These are phyloP conservation scores for Kwoniella sp. DNA, from an alignment of 768 basidiomycete genomes.

Conservation along the genomic window DNA sequence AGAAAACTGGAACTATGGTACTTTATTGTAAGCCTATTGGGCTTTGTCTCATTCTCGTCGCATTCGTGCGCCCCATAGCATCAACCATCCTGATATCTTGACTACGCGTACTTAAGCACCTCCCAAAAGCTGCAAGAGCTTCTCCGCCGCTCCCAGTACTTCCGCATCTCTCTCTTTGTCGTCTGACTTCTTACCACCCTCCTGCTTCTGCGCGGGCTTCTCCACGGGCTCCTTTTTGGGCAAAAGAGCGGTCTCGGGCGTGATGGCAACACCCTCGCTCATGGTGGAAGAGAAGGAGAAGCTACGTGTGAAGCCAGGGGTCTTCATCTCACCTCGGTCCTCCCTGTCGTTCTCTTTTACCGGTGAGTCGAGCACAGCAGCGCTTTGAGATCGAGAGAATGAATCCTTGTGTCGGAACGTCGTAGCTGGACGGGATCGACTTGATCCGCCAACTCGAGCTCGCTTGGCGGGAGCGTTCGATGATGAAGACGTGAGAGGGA, in stretches of 20 bases:
- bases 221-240: constrained; percentile 3
- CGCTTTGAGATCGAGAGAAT: constrained; percentile 28
- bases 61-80: neutral
- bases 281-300: constrained; percentile 16
- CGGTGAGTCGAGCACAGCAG: constrained; percentile 11
- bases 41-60: neutral
- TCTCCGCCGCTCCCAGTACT: constrained; percentile 25
- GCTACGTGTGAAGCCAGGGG: constrained; percentile 22
- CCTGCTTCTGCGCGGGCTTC: neutral
- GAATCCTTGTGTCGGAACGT: constrained; percentile 24
- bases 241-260: constrained; percentile 11
- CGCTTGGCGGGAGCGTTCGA: constrained; percentile 8
- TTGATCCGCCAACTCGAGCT: constrained; percentile 12
- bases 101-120: constrained; percentile 11
- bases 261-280: constrained; percentile 16
- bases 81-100: neutral
- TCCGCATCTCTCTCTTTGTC: constrained; percentile 20
- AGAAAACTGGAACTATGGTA: neutral
- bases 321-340: constrained; percentile 15
- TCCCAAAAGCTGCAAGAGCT: constrained; percentile 27
- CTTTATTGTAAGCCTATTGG: neutral
- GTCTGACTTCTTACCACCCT: neutral
- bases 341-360: neutral
- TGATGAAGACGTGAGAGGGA: neutral
- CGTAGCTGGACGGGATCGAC: constrained; percentile 10